These are phyloP conservation scores for Heritiera fomes DNA, from an alignment of 345 rosid species.

Conservation along the genomic window DNA sequence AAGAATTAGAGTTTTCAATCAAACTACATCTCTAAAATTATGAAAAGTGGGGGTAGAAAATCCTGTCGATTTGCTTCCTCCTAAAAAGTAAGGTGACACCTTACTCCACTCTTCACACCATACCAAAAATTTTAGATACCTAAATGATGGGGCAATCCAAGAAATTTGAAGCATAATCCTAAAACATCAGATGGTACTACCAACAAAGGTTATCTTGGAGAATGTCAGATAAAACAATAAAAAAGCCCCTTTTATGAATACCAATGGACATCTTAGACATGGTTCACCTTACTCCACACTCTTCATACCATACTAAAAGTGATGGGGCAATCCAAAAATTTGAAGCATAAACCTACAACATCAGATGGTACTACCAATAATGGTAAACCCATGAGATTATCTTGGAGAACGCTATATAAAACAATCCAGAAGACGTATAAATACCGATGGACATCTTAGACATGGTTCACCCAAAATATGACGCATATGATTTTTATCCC, in stretches of 20 bases:
- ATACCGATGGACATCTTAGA: background rate
- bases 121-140: too few relatives aligned
- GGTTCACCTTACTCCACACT: too few relatives aligned
- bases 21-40: conserved; percentile 1
- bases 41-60: background rate
- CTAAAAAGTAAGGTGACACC: background rate
- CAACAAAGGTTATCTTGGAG: too few relatives aligned
- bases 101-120: too few relatives aligned
- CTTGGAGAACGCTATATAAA: background rate
- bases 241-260: too few relatives aligned
- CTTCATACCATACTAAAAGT: background rate
- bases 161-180: too few relatives aligned
- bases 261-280: too few relatives aligned
- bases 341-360: background rate
- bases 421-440: background rate
- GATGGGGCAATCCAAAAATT: background rate
- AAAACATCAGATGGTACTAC: too few relatives aligned
- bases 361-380: background rate
- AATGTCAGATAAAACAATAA: too few relatives aligned
- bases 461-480: background rate
- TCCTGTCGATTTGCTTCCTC: background rate
- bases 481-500: background rate
- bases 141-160: too few relatives aligned
- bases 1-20: background rate
- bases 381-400: conserved; percentile 3